Evolutionary conservation across 2,329 filamentous ascomycete genomes (phyloP).

Genomic region (Xylogone sp.): DNA sequence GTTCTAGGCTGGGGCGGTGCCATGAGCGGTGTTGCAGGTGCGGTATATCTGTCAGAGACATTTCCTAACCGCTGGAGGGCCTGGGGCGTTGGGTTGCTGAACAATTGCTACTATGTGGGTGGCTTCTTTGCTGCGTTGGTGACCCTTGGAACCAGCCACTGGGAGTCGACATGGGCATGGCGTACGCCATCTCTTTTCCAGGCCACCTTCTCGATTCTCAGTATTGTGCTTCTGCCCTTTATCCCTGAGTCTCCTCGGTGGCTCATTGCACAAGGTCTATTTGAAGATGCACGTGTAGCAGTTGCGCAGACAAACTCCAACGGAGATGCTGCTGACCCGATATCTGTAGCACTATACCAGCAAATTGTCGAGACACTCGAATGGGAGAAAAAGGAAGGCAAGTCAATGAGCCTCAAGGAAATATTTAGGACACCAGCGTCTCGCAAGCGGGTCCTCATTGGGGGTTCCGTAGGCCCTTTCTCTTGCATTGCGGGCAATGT

Average conservation of each 20-base stretch:
- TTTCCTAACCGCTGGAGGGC: constrained; percentile 40
- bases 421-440: constrained; percentile 31
- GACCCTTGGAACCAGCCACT: constrained; percentile 30
- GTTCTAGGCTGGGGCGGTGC: constrained; percentile 15
- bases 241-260: constrained; percentile 22
- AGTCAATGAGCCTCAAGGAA: constrained; percentile 18
- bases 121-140: constrained; percentile 33
- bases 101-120: constrained; percentile 33
- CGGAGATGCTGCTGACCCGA: constrained; percentile 25
- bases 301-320: constrained; percentile 39
- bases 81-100: constrained; percentile 39
- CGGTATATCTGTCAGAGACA: constrained; percentile 46
- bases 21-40: constrained; percentile 33
- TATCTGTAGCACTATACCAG: constrained; percentile 21
- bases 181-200: constrained; percentile 27
- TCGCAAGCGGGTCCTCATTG: constrained; percentile 34
- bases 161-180: constrained; percentile 33
- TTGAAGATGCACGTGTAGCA: constrained; percentile 13
- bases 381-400: constrained; percentile 20
- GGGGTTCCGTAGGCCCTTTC: constrained; percentile 31
- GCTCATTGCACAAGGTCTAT: constrained; percentile 28
- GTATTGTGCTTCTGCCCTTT: constrained; percentile 18
- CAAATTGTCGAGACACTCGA: constrained; percentile 26
- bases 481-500: constrained; percentile 36
- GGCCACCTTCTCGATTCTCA: constrained; percentile 22